Evolutionary conservation across 1,284 basidiomycete species (phyloP).

Genomic region (Afroboletus lepidellus): DNA sequence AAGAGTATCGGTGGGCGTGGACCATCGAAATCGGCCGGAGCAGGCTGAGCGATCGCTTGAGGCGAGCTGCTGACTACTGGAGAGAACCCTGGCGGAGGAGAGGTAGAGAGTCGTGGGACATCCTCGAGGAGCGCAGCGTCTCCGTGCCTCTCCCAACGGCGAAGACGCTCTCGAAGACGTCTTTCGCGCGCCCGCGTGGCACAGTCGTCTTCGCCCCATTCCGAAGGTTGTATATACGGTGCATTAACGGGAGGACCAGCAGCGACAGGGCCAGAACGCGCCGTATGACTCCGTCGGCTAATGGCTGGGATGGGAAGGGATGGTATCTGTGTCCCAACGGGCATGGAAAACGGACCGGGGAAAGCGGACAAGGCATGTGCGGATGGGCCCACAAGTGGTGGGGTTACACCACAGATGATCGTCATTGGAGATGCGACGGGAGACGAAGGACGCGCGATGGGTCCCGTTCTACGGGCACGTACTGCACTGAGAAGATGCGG

Average conservation of each 20-base stretch:
- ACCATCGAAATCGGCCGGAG: constrained; percentile 36
- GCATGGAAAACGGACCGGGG: constrained; percentile 9
- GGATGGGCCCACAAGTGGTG: constrained; percentile 47
- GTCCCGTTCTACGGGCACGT: constrained; percentile 64
- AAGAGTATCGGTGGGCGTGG: constrained; percentile 51
- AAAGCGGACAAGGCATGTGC: constrained; percentile 10
- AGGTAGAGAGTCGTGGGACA: constrained; percentile 49
- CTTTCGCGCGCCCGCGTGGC: constrained; percentile 66
- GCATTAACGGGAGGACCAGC: neutral
- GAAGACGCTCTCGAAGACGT: constrained; percentile 63
- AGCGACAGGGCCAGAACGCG: constrained; percentile 12
- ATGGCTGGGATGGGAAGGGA: neutral
- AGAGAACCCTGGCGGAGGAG: constrained; percentile 19
- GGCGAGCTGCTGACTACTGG: constrained; percentile 4
- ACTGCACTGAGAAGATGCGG: constrained; percentile 75
- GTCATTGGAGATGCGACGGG: constrained; percentile 68
- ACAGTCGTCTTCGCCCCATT: constrained; percentile 63
- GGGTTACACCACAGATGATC: constrained; percentile 81
- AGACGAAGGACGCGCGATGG: constrained; percentile 52
- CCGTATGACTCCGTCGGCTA: constrained; percentile 28
- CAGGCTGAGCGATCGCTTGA: constrained; percentile 20
- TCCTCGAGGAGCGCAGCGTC: constrained; percentile 57
- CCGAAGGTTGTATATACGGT: constrained; percentile 28
- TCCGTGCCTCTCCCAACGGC: constrained; percentile 63
- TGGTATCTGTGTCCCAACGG: constrained; percentile 7